Conservation (phyloP, 1,284 basidiomycete genomes). For the Coniophora puteana region DNA sequence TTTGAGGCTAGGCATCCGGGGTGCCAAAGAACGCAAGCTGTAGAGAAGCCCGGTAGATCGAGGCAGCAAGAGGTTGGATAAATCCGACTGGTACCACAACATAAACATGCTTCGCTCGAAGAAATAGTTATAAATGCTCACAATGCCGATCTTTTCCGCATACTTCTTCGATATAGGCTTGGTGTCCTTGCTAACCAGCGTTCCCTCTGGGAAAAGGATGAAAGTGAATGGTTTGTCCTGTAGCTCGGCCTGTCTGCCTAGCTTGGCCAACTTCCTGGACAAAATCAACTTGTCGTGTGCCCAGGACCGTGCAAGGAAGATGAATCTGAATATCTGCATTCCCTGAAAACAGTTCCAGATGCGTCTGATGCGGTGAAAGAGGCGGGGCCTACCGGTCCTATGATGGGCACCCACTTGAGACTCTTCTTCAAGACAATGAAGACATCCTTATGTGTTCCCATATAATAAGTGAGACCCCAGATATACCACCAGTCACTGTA, state of each 20-base stretch:
- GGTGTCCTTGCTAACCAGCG: conserved; percentile 81
- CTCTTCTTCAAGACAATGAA: conserved; percentile 90
- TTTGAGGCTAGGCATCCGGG: conserved; percentile 73
- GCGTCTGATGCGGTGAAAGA: neutral
- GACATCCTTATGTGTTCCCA: conserved; percentile 68
- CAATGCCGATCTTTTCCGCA: conserved; percentile 79
- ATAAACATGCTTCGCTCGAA: conserved; percentile 3
- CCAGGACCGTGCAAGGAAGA: conserved; percentile 87
- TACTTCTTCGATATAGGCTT: conserved; percentile 81
- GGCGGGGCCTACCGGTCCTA: conserved; percentile 73
- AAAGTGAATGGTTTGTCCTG: conserved; percentile 74
- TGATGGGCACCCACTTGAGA: conserved; percentile 82
- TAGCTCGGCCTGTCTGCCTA: conserved; percentile 57
- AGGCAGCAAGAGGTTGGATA: conserved; percentile 79
- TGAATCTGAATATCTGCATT: conserved; percentile 92
- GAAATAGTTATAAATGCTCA: conserved; percentile 26
- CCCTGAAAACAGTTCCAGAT: conserved; percentile 39
- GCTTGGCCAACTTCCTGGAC: conserved; percentile 49
- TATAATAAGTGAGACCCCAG: conserved; percentile 84
- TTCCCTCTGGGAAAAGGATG: conserved; percentile 91
- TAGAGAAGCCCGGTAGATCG: conserved; percentile 89
- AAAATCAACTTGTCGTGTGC: conserved; percentile 73
- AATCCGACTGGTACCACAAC: conserved; percentile 56
- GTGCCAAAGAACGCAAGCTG: conserved; percentile 77
- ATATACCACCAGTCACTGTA: conserved; percentile 93